A percentile compares a stretch with the other conserved stretches of the same genome.
Conservation (phyloP, 2,329 filamentous ascomycete species). For the Hypomyces rosellus region DNA sequence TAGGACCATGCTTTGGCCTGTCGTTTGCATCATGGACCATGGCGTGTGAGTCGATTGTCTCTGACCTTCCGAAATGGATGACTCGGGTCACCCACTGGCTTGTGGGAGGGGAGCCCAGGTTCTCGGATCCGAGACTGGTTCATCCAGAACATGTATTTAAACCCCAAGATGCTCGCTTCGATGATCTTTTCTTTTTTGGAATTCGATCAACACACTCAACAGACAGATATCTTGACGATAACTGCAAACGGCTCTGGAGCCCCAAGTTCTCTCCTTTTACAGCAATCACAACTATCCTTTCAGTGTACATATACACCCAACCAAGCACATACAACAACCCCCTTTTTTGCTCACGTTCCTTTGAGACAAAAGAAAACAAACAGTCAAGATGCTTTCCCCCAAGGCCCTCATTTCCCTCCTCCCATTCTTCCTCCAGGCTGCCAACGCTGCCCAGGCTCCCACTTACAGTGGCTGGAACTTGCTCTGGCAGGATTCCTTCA, state of each 20-base stretch:
- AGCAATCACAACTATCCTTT: not conserved
- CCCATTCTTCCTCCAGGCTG: constrained; percentile 25
- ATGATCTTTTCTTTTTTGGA: not conserved
- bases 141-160: constrained; percentile 5
- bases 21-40: not conserved
- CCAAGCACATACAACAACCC: constrained; percentile 1
- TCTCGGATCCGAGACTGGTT: too few species aligned
- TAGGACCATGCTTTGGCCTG: too few species aligned
- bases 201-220: not conserved
- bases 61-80: constrained; percentile 12
- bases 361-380: not conserved
- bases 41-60: constrained; percentile 6
- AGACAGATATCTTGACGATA: constrained; percentile 10
- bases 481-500: constrained; percentile 40
- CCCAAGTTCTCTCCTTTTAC: constrained; percentile 7
- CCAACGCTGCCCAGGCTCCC: constrained; percentile 32
- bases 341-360: not conserved
- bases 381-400: constrained; percentile 6
- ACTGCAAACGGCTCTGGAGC: constrained; percentile 9
- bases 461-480: constrained; percentile 32
- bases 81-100: constrained; percentile 2
- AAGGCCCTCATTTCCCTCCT: constrained; percentile 19
- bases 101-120: too few species aligned
- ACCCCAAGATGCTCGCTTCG: constrained; percentile 2
- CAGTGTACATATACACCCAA: constrained; percentile 9